A percentile compares a stretch with the other conserved stretches of the same genome.
Evolutionary conservation across 306 rosid species (phyloP).

Genomic region (Potentilla sterilis): DNA sequence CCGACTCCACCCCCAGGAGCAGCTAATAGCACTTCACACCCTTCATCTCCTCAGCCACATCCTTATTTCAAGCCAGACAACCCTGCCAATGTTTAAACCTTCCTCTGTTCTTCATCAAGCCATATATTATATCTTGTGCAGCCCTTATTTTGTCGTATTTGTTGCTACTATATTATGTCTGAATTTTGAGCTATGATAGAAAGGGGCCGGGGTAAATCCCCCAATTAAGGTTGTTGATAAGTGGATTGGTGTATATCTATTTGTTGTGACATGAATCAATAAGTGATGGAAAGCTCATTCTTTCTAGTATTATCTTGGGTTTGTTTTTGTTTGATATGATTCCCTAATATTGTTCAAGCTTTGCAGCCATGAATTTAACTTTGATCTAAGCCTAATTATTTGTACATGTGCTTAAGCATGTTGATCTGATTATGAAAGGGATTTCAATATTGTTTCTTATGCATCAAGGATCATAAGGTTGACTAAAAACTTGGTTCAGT

Average conservation of each 20-base stretch:
- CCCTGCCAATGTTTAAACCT: constrained; percentile 41
- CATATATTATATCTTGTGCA: background rate
- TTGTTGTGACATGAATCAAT: constrained; percentile 3
- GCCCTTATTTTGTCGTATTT: background rate
- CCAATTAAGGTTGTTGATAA: background rate
- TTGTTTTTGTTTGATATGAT: no score
- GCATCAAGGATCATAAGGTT: background rate
- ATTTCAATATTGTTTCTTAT: background rate
- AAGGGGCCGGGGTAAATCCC: background rate
- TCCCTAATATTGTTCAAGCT: no score
- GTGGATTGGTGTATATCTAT: background rate
- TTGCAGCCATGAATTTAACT: no score
- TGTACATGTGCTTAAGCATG: no score
- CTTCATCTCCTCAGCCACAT: constrained; percentile 37
- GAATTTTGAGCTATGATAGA: background rate
- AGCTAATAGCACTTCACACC: constrained; percentile 5
- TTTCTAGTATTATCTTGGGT: no score
- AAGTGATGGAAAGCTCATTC: background rate
- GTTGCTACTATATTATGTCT: background rate
- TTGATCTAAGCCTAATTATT: no score
- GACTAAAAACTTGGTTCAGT: background rate
- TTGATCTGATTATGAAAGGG: background rate
- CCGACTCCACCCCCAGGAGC: constrained; percentile 73
- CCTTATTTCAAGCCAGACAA: constrained; percentile 45
- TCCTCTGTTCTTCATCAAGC: background rate